Evolutionary conservation across 1,139 yeast genomes (phyloP), one percentile per base, ranked within the genome.

Genomic region (Schwanniomyces etchellsii): DNA sequence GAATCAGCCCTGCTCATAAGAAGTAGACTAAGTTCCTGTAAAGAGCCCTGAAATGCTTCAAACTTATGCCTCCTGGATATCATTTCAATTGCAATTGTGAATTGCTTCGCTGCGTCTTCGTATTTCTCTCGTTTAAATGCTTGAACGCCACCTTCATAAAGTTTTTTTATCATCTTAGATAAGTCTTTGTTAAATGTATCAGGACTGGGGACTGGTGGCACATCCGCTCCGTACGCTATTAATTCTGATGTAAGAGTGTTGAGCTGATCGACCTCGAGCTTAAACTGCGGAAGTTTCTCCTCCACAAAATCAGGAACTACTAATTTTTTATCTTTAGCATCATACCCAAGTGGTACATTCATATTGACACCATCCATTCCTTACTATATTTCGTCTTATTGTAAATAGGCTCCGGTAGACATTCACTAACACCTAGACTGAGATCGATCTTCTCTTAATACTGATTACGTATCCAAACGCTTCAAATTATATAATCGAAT

Each of bases 1-100:
- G 95, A 84, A 48, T 89, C 97, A 14, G 95, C 78, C 41, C 96
- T 71, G 34, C 86, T 81, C 64, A 79, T 81, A 35, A 89, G 58
- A 48, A 86, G 72, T 46, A 75, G 67, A 29, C 80, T 70, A 34
- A 84, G 60, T 52, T 91, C 97, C 47, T 82, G 89, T 34, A 88
- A 58, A 23, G 89, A 81, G 26, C 80, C 72, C 42, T 77, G 88
- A 47, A 88, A 83, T 7, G 89, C 68, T 53, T 91, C 98, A 71
- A 89, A 88, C 46, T 84, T 80, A 20, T 88, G 78, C 53, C 97
- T 74, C 43, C 84, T 77, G 38, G 74, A 61, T 13, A 89, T 82
- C 77, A 88, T 75, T 34, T 85, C 94, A 27, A 91, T 65, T 1
- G 95, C 96, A 36, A 86, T 64, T 6, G 79, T 56, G 47, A 84